Conservation (phyloP, 768 basidiomycete genomes). For the Tricholoma sp. region DNA sequence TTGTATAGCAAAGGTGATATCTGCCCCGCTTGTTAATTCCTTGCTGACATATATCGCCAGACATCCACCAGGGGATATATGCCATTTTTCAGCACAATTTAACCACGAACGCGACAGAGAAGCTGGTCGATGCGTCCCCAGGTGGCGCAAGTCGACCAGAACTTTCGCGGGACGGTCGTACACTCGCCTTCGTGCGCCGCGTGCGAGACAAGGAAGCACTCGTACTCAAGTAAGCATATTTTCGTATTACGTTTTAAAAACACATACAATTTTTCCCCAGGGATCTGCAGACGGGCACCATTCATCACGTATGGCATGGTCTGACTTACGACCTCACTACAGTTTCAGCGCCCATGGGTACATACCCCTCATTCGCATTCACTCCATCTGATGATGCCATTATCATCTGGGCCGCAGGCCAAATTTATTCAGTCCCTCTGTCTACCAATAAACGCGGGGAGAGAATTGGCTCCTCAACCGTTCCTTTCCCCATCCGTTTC, state of each 20-base stretch:
- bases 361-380: constrained; percentile 74
- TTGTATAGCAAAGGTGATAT: constrained; percentile 59
- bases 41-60: constrained; percentile 26
- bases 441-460: constrained; percentile 48
- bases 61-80: constrained; percentile 67
- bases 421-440: constrained; percentile 61
- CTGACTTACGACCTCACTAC: constrained; percentile 60
- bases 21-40: background rate
- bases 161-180: constrained; percentile 60
- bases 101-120: constrained; percentile 46
- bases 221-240: constrained; percentile 54
- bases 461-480: constrained; percentile 32
- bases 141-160: constrained; percentile 75
- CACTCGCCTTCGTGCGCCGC: constrained; percentile 70
- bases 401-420: constrained; percentile 71
- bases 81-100: constrained; percentile 65
- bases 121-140: constrained; percentile 50
- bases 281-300: constrained; percentile 61
- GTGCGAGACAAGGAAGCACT: constrained; percentile 69
- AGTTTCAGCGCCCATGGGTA: constrained; percentile 73
- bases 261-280: constrained; percentile 26
- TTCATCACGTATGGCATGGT: constrained; percentile 62
- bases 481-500: constrained; percentile 51
- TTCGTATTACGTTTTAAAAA: background rate
- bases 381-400: constrained; percentile 52